Percentiles rank a stretch among this genome's conserved stretches.
Evolutionary conservation across 2,329 filamentous ascomycete species (phyloP).

Genomic region (Onygenales sp.): DNA sequence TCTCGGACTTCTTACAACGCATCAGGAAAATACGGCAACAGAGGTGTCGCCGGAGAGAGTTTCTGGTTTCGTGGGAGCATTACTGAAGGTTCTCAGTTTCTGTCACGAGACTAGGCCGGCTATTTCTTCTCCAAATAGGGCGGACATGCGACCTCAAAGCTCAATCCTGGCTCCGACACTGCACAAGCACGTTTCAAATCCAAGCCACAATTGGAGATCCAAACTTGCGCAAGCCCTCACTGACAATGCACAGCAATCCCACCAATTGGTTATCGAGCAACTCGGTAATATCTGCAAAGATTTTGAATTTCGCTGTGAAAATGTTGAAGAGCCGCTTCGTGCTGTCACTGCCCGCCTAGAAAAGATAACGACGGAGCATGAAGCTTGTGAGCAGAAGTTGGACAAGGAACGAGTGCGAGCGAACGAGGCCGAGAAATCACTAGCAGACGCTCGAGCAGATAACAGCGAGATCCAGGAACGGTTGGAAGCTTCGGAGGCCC

Average conservation of each 20-base stretch:
- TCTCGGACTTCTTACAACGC: background rate
- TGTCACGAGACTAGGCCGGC: too few relatives aligned
- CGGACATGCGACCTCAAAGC: too few relatives aligned
- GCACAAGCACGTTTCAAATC: conserved; percentile 7
- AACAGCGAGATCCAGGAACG: conserved; percentile 27
- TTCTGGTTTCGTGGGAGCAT: background rate
- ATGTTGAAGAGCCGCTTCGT: conserved; percentile 45
- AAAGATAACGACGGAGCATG: conserved; percentile 25
- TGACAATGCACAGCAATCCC: conserved; percentile 32
- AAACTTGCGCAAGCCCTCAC: conserved; percentile 37
- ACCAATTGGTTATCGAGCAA: conserved; percentile 39
- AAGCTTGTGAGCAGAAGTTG: conserved; percentile 25
- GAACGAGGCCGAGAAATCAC: conserved; percentile 24
- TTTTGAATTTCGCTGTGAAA: conserved; percentile 47
- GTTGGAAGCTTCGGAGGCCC: conserved; percentile 27
- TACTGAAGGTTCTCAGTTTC: background rate
- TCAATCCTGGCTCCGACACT: background rate
- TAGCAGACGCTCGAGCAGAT: conserved; percentile 33
- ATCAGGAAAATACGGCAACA: background rate
- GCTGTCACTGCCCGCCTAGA: conserved; percentile 27
- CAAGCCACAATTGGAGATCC: conserved; percentile 41
- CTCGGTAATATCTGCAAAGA: conserved; percentile 47
- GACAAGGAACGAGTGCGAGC: conserved; percentile 28
- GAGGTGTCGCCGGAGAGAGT: background rate
- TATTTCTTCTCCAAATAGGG: background rate